phyloP scores from a whole-genome alignment of 352 stramenopile genomes.

The Pythium angustatum region DNA sequence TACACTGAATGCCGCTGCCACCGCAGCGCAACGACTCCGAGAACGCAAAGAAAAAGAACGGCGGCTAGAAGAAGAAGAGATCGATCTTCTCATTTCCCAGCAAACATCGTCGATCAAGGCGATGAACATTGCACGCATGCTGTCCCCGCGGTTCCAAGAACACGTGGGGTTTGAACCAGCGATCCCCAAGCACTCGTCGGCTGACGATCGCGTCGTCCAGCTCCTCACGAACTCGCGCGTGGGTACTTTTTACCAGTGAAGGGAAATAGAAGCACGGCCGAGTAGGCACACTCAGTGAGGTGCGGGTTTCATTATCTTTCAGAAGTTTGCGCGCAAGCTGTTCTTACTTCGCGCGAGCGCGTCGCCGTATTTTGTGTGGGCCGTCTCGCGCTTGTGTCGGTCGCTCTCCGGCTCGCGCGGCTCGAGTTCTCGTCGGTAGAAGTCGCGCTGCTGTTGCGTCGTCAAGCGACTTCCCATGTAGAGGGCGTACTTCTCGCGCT shows the following conservation, averaged over 20 bases:
- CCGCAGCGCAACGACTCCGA: constrained; percentile 48
- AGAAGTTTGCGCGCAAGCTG: constrained; percentile 64
- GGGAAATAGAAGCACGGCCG: not conserved
- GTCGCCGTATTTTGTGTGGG: constrained; percentile 75
- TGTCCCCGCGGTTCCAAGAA: constrained; percentile 74
- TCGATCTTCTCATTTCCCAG: constrained; percentile 65
- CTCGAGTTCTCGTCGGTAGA: constrained; percentile 49
- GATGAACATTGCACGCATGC: constrained; percentile 82
- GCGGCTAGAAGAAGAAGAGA: constrained; percentile 45
- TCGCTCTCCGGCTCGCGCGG: constrained; percentile 46
- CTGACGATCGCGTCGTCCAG: constrained; percentile 61
- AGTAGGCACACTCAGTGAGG: no score
- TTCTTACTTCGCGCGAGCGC: constrained; percentile 50
- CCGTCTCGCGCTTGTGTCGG: constrained; percentile 45
- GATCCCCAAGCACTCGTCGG: constrained; percentile 50
- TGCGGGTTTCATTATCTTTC: constrained; percentile 6
- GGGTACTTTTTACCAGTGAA: constrained; percentile 68
- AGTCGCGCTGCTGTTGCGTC: constrained; percentile 65
- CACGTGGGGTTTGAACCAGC: constrained; percentile 48
- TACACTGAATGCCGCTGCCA: constrained; percentile 35
- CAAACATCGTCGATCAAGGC: constrained; percentile 74
- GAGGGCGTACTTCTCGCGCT: constrained; percentile 48
- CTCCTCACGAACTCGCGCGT: constrained; percentile 55
- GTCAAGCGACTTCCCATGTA: constrained; percentile 60
- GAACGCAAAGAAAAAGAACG: constrained; percentile 51